A percentile compares a stretch with the other conserved stretches of the same genome.
phyloP scores from a whole-genome alignment of 108 stramenopile genomes.

The Poteriospumella lacustris region DNA sequence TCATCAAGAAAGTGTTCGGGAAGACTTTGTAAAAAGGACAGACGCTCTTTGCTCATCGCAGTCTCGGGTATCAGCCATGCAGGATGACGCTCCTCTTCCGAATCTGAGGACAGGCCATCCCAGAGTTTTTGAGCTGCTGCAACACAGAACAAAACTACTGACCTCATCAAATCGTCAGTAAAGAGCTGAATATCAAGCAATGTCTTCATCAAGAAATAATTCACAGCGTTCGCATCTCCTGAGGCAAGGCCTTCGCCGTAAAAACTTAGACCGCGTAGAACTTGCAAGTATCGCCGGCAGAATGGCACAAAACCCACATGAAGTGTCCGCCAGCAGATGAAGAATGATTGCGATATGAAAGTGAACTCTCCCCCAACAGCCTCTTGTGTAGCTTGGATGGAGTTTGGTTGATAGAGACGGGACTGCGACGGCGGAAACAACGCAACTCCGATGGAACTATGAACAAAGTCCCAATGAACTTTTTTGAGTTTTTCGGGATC shows the following conservation, averaged over 20 bases:
- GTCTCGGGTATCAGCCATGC: not conserved
- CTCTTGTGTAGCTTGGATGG: not conserved
- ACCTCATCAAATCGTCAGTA: not conserved
- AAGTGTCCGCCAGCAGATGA: conserved; percentile 47
- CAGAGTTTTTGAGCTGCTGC: not conserved
- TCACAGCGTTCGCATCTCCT: conserved; percentile 30
- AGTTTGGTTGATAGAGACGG: conserved; percentile 30
- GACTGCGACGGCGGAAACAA: conserved; percentile 4
- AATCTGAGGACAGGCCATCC: not conserved
- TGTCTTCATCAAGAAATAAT: conserved; percentile 25
- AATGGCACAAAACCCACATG: conserved; percentile 39
- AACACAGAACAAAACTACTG: not conserved
- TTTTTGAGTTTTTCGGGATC: conserved; percentile 2
- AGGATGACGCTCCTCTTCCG: not conserved
- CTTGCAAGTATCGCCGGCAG: conserved; percentile 30
- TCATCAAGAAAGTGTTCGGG: conserved; percentile 41
- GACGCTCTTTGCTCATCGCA: not conserved
- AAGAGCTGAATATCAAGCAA: not conserved
- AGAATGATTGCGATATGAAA: conserved; percentile 53
- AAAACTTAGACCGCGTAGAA: conserved; percentile 30
- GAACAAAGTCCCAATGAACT: conserved; percentile 22
- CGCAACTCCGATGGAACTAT: not conserved
- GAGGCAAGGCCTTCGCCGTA: conserved; percentile 8
- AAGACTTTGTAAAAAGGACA: not conserved
- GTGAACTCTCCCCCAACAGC: conserved; percentile 34